Evolutionary conservation across 345 rosid genomes (phyloP), one percentile per base, ranked within the genome.

Genomic region (Sonneratia alba): DNA sequence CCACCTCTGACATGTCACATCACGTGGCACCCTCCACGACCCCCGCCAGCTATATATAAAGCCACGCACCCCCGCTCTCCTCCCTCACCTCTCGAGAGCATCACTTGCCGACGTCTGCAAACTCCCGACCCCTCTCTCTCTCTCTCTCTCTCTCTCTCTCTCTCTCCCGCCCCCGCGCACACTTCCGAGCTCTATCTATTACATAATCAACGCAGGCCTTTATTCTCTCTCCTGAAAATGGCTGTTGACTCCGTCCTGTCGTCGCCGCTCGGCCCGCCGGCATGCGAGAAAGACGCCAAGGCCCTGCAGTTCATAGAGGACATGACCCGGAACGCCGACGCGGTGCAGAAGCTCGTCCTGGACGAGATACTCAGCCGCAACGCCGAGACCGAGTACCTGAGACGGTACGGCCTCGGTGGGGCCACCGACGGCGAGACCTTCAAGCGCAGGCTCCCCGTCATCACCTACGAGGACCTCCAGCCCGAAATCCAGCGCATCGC

Each of bases 401-500:
- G 53, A 1, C 81, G 93, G 73, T 87, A 78, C 80, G 42, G 71
- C 14, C 91, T 90, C 32, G 71, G 61, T 16, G 91, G 86, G 32
- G 88, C 96, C 15, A 81, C 88, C 8, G 96, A 92, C 80, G 86
- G 87, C 0, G 85, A 85, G 0, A 74, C 85, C 19, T 92, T 92
- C 78, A 95, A 91, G 78, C 76, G 92, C 3, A 89, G 77, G 72
- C 43, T 95, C 66, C 96, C 97, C 0, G 74, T 89, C n/a, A 83
- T 95, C 45, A 90, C 86, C 19, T 95, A 95, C 67, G 97, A 95
- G 70, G 92, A 90, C 73, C 90, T 95, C 43, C 88, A 82, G 83
- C 93, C 96, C 0, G 91, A 90, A 71, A 95, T 95, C 75, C 96
- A 92, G 74, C 95, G 99, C 24, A 89, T 95, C 19, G 99, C 99